Base-by-base conservation (phyloP, 148 eudicot species). In the Silene conica region DNA sequence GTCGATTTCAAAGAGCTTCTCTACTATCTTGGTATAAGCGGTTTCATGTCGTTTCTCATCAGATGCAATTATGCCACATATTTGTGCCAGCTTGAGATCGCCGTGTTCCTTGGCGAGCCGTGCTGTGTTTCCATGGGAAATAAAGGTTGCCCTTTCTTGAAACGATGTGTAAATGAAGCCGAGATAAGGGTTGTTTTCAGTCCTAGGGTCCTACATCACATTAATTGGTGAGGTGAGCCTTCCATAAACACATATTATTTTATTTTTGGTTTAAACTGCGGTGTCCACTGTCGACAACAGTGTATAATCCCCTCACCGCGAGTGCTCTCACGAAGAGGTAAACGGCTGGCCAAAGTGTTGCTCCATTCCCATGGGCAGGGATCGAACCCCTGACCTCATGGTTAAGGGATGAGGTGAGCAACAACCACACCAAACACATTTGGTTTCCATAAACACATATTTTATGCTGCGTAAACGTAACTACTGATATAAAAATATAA, bases 21-120 rank as follows among this genome's bases (percentile, higher is more conserved):
- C 86, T 3, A 85, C 88, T 57, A 89, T 85, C 67, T 86, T 89
- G 52, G 87, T 80, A 82, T 89, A 89, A 3, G 90, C 92, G 0
- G 85, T 80, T 74, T 89, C 92, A 56, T 89, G 92, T 19, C 92
- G 88, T 70, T 85, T 89, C 65, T 89, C 92, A 41, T 89, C 92
- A 8, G 92, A 64, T 19, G 92, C 92, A 16, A 89, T 89, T 6
- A 78, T 79, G 31, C 92, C 92, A 45, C 92, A 89, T 3, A 89
- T 75, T 11, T 87, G 90, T 20, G 92, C 92, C 57, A 89, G 79
- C 23, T 83, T 85, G 31, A 82, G 20, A 76, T 89, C 88, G 3
- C 92, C 92, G 13, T 82, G 79, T 19, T 83, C 84, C 78, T 85
- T 82, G 41, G 92, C 90, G 4, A 70, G 62, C 45, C 73, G 16